A percentile compares a stretch with the other conserved stretches of the same genome.
Evolutionary conservation across 345 rosid species (phyloP).

Genomic region (Eucalyptus tenuipes): DNA sequence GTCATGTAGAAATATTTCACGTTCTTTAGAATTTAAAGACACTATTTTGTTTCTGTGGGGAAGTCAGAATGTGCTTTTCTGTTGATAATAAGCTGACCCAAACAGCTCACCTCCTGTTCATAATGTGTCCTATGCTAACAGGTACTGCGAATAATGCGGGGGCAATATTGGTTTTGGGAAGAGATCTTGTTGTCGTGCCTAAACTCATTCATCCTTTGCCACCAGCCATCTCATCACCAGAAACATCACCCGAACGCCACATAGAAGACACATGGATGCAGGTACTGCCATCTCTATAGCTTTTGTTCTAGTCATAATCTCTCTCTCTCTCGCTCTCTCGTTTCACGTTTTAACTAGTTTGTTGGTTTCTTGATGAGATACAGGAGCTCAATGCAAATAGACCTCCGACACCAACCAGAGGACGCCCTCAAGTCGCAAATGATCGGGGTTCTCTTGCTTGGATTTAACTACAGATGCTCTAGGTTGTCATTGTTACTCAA

Average conservation of each 20-base stretch:
- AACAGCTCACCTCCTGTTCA: neutral
- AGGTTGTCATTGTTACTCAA: slow-evolving; percentile 9
- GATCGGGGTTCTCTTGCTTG: slow-evolving; percentile 94
- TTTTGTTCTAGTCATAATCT: neutral
- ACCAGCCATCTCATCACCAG: slow-evolving; percentile 89
- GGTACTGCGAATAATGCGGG: slow-evolving; percentile 99
- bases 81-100: neutral
- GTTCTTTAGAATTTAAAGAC: neutral
- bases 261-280: slow-evolving; percentile 99
- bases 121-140: slow-evolving; percentile 5
- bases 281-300: slow-evolving; percentile 16
- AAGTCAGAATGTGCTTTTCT: neutral
- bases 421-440: slow-evolving; percentile 80
- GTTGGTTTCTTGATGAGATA: neutral
- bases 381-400: slow-evolving; percentile 95
- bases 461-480: slow-evolving; percentile 29
- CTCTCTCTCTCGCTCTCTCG: neutral
- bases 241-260: slow-evolving; percentile 84
- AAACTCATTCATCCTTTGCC: slow-evolving; percentile 96
- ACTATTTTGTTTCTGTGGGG: neutral
- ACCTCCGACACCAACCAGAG: slow-evolving; percentile 95
- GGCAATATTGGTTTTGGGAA: slow-evolving; percentile 94
- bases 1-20: neutral
- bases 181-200: slow-evolving; percentile 98
- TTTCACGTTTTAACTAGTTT: neutral